A percentile compares a stretch with the other conserved stretches of the same genome.
phyloP scores from a whole-genome alignment of 345 rosid genomes.

The Chamaenerion angustifolium region DNA sequence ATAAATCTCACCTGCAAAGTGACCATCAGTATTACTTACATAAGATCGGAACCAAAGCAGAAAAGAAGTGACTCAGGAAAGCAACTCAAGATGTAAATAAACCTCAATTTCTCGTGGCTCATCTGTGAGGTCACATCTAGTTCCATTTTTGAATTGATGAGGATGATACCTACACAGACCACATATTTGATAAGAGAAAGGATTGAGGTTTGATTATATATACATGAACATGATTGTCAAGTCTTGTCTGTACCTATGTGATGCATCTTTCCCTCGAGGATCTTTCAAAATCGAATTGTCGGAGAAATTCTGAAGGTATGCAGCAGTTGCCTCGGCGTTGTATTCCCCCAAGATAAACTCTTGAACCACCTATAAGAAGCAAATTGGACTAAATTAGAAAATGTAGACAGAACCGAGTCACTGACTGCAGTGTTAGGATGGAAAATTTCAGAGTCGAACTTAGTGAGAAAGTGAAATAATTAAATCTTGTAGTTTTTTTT shows the following conservation, averaged over 20 bases:
- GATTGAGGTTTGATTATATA: no score
- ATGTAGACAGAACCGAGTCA: no score
- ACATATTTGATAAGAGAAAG: not conserved
- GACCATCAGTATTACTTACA: constrained; percentile 2
- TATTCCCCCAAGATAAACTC: constrained; percentile 67
- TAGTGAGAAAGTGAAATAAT: no score
- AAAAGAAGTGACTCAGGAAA: not conserved
- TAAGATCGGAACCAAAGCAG: not conserved
- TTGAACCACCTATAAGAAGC: constrained; percentile 49
- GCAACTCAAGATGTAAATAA: not conserved
- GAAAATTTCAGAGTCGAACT: no score
- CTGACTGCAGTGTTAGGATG: no score
- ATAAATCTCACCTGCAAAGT: constrained; percentile 79
- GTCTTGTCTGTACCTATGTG: constrained; percentile 41
- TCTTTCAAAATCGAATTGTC: constrained; percentile 59
- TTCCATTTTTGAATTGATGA: constrained; percentile 75
- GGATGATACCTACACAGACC: constrained; percentile 59
- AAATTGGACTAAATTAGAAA: not conserved
- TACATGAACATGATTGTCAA: no score
- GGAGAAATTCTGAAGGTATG: constrained; percentile 61
- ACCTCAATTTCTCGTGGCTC: constrained; percentile 88
- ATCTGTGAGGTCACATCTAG: constrained; percentile 81
- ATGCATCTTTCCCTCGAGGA: constrained; percentile 72
- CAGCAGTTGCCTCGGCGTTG: constrained; percentile 68
- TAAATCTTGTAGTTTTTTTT: no score